These are phyloP conservation scores for Centaurea solstitialis DNA, from an alignment of 129 eudicot species.

Conservation along the genomic window DNA sequence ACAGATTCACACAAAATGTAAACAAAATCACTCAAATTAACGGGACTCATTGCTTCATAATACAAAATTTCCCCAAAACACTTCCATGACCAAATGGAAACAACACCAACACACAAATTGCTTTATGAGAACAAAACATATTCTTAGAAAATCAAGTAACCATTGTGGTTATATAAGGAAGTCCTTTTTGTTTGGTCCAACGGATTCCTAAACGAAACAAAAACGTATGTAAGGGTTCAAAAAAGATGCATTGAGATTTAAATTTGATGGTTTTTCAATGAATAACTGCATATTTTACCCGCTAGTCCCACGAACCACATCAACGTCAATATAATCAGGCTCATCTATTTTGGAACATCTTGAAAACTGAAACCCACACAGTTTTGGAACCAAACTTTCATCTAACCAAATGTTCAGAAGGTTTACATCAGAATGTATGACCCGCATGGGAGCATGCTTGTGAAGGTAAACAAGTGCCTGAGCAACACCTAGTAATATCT, in stretches of 20 bases:
- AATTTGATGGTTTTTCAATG: neutral
- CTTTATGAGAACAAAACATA: neutral
- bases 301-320: neutral
- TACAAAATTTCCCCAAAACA: neutral
- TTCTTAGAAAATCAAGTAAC: neutral
- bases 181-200: neutral
- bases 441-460: neutral
- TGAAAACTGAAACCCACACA: conserved; percentile 21
- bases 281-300: neutral
- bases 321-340: neutral
- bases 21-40: neutral
- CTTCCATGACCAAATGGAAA: neutral
- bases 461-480: conserved; percentile 28
- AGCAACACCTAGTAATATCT: conserved; percentile 17
- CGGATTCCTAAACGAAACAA: neutral
- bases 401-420: conserved; percentile 13
- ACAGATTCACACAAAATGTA: neutral
- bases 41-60: neutral
- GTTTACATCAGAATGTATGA: conserved; percentile 2
- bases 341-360: neutral
- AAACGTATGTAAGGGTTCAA: neutral
- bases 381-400: conserved; percentile 19
- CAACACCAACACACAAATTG: neutral
- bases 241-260: neutral
- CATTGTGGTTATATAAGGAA: neutral